Base-by-base conservation (phyloP, 2,329 filamentous ascomycete species). In the Fusarium siculi region DNA sequence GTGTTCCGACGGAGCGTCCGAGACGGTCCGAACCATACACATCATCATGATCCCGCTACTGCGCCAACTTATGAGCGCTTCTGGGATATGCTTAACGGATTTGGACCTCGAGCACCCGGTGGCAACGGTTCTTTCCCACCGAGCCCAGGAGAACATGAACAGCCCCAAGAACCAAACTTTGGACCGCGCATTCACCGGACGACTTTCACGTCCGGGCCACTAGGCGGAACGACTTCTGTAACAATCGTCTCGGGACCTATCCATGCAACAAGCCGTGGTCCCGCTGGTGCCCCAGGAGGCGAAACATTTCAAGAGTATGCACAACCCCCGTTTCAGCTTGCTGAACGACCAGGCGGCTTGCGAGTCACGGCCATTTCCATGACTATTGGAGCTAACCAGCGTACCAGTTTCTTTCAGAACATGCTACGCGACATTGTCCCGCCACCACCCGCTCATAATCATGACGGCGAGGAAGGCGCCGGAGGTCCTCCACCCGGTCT, bases 261-360 rank as follows among this genome's bases (percentile, higher is more conserved):
- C 12, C 69, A 79, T 43, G 60, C 66, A 43, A 46, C 58, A 62
- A 62, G 62, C 53, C 40, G 60, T 36, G 73, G 52, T 42, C 66
- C 54, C 36, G 67, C 72, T 11, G 74, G 77, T 68, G 49, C 70
- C n/a, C 67, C 60, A 44, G 68, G 62, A 55, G 52, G 74, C 34
- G 84, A 87, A 60, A 80, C 82, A 15, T 89, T 89, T 75, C 84
- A 85, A 80, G 79, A 84, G 88, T 89, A 85, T 66, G 84, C 78
- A 68, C 52, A 67, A 44, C 52, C 68, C 74, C 68, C 36, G 67
- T 63, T 61, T 54, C 47, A 43, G 63, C 49, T 43, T 46, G 60
- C 53, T 21, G 53, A 63, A 28, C 63, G 58, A 66, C 61, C 67
- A 47, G 61, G 63, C 55, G 67, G 66, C 65, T 64, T 76, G 61